Conservation (phyloP, 2,329 filamentous ascomycete species). For the Sporothrix curviconia region DNA sequence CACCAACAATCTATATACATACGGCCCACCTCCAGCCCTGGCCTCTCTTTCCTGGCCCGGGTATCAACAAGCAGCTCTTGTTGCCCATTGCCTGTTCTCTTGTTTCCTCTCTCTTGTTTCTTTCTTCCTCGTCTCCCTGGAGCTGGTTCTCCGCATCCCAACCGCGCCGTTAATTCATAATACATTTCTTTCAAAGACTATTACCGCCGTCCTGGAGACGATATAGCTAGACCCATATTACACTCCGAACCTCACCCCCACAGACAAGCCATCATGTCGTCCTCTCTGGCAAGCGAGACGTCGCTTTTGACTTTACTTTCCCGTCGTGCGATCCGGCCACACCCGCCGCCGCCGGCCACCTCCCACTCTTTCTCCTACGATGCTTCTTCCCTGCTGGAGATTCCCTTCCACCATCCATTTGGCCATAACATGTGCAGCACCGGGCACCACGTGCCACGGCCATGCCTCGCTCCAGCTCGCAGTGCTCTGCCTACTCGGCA, state of each 20-base stretch:
- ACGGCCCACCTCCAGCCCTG: background rate
- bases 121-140: slow-evolving; percentile 16
- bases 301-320: slow-evolving; percentile 57
- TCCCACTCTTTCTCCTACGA: slow-evolving; percentile 44
- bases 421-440: background rate
- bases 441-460: slow-evolving; percentile 27
- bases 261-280: slow-evolving; percentile 13
- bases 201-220: slow-evolving; percentile 9
- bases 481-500: slow-evolving; percentile 50
- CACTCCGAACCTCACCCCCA: background rate
- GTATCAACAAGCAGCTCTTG: slow-evolving; percentile 4
- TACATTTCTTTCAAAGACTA: too few species aligned
- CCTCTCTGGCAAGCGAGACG: slow-evolving; percentile 56
- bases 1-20: slow-evolving; percentile 5
- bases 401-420: slow-evolving; percentile 37
- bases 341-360: slow-evolving; percentile 32
- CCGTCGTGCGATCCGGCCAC: slow-evolving; percentile 46
- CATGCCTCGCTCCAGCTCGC: slow-evolving; percentile 60
- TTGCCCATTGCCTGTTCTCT: slow-evolving; percentile 6
- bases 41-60: slow-evolving; percentile 11
- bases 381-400: slow-evolving; percentile 48
- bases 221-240: too few species aligned
- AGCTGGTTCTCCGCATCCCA: slow-evolving; percentile 23
- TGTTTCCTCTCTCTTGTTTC: slow-evolving; percentile 3
- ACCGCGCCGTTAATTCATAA: slow-evolving; percentile 22